These are phyloP conservation scores for Penicillium freii DNA, from an alignment of 2,329 filamentous ascomycete genomes.

Conservation along the genomic window DNA sequence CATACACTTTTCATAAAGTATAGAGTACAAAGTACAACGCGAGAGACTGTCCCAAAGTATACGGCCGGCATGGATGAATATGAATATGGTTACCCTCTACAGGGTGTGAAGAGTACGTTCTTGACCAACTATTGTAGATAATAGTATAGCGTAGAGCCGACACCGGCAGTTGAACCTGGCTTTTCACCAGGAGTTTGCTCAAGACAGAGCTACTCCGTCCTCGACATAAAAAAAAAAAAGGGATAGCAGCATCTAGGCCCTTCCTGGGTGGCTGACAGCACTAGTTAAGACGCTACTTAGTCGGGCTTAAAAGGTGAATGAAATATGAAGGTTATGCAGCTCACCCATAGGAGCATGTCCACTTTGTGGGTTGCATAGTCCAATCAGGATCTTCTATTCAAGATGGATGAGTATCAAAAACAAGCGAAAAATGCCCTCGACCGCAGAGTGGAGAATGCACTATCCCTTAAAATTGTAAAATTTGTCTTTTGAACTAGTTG, in stretches of 20 bases:
- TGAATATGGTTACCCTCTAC: neutral
- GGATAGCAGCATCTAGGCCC: neutral
- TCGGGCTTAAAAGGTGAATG: neutral
- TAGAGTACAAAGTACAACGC: neutral
- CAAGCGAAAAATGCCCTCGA: too few species aligned
- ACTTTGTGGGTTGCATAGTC: neutral
- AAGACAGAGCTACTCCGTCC: too few species aligned
- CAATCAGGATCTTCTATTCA: neutral
- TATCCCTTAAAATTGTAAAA: neutral
- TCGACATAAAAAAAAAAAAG: neutral
- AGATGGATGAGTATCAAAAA: neutral
- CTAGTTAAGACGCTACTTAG: neutral
- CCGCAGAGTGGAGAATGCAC: neutral
- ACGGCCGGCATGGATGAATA: neutral
- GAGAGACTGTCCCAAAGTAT: neutral
- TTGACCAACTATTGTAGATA: neutral
- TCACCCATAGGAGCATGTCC: neutral
- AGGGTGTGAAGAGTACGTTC: neutral
- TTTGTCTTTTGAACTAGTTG: neutral
- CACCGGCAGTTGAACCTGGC: neutral
- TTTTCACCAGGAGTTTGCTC: neutral
- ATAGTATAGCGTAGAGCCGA: neutral
- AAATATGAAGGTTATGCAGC: slow-evolving; percentile 1
- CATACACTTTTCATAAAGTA: neutral
- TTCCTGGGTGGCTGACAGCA: neutral